Base-by-base conservation (phyloP, 192 early-diverging fungal species). In the Linnemannia elongata region DNA sequence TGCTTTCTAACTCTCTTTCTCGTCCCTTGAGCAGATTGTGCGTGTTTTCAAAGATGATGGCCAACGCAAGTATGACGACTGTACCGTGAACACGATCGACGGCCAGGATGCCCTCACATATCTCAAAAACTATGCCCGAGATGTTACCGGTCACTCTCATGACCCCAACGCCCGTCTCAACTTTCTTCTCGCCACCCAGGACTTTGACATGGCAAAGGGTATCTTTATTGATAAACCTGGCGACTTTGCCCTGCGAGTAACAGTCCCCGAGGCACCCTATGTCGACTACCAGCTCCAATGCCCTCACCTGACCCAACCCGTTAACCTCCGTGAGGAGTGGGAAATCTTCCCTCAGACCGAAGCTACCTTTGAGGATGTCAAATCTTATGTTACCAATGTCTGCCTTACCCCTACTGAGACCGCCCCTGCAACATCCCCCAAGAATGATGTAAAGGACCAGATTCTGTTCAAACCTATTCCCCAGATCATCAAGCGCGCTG, bases 111-210 rank as follows among this genome's bases (percentile, higher is more conserved):
- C 82, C 1, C 33, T 38, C 22, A 13, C 76, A 0, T 74, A 55
- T n/a, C 57, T 88, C 60, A 72, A 76, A 17, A 22, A 76, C 0
- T 81, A 66, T 66, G 79, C 82, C 24, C 70, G 77, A 44, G 75
- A 75, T 6, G 17, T 74, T 20, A 47, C 66, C 0, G 71, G 75
- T 30, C 33, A 55, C 38, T 83, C 82, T 12, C 83, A 83, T 54
- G 82, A 88, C 39, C 66, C 76, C 38, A 71, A 70, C 39, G 87
- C 77, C 24, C 81, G 81, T 13, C 77, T 88, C 66, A 88, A 88
- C 54, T 9, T 66, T 33, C 78, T 78, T 6, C 66, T 88, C 5
- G 60, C 49, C 1, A 41, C 47, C 15, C 36, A 36, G 9, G 20
- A 2, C 24, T 79, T 75, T 45, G 20, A 39, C 1, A 18, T 13